Evolutionary conservation across 2,329 filamentous ascomycete species (phyloP).

Genomic region (Claviceps arundinis): DNA sequence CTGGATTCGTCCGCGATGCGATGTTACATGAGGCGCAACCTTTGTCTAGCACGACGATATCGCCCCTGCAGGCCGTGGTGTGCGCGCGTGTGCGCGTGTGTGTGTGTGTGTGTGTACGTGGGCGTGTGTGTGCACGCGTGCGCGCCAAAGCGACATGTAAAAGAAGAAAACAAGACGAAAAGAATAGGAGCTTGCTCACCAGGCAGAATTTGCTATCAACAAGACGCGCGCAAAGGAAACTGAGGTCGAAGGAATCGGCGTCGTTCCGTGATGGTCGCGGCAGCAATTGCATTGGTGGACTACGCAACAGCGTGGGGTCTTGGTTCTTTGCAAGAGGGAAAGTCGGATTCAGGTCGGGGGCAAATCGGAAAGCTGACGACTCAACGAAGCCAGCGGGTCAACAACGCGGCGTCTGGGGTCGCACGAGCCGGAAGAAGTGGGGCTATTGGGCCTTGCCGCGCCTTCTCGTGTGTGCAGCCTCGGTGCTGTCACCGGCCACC

Average conservation of each 20-base stretch:
- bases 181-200: slow-evolving; percentile 2
- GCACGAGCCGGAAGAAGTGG: too few species aligned
- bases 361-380: slow-evolving; percentile 6
- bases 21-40: slow-evolving; percentile 7
- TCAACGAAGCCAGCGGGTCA: slow-evolving; percentile 4
- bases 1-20: slow-evolving; percentile 6
- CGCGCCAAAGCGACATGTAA: background rate
- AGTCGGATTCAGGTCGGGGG: background rate
- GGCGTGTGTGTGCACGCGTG: too few species aligned
- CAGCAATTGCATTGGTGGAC: slow-evolving; percentile 6
- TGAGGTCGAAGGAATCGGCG: slow-evolving; percentile 9
- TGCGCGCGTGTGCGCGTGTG: background rate
- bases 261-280: slow-evolving; percentile 6
- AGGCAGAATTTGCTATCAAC: background rate
- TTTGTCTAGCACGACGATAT: background rate
- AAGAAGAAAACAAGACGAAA: background rate
- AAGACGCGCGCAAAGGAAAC: slow-evolving; percentile 1
- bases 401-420: background rate
- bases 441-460: too few species aligned
- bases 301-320: slow-evolving; percentile 4
- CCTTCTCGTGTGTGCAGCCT: too few species aligned
- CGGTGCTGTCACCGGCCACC: too few species aligned
- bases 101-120: too few species aligned
- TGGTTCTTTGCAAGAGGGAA: slow-evolving; percentile 8
- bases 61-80: background rate